Conservation (phyloP, 1,139 yeast genomes). For the Yamadazyma kanchanaburiensis region DNA sequence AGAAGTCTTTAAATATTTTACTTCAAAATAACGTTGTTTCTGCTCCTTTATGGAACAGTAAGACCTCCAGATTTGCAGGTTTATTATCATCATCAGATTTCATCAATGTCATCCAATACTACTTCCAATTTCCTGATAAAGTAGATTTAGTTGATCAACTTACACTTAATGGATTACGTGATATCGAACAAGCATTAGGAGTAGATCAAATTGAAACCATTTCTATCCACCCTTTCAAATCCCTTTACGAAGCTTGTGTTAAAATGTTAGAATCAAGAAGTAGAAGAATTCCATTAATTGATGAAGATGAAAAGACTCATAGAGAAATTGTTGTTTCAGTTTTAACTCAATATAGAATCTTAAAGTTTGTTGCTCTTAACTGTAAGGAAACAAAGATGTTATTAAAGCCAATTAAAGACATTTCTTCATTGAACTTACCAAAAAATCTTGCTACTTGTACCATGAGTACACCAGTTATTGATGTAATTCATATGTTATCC, state of each 20-base stretch:
- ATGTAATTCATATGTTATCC: constrained; percentile 81
- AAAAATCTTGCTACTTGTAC: constrained; percentile 72
- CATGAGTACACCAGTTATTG: constrained; percentile 91
- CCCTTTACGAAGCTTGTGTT: constrained; percentile 90
- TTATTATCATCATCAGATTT: constrained; percentile 89
- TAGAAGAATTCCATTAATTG: constrained; percentile 90
- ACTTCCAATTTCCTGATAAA: constrained; percentile 86
- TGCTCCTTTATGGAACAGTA: constrained; percentile 96
- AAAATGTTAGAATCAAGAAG: constrained; percentile 89
- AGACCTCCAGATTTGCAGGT: constrained; percentile 90
- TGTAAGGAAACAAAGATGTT: constrained; percentile 92
- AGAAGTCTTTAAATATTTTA: constrained; percentile 84
- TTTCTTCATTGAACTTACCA: constrained; percentile 59
- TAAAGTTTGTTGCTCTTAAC: constrained; percentile 92
- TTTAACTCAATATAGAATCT: constrained; percentile 91
- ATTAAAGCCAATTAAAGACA: constrained; percentile 67
- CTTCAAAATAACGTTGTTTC: constrained; percentile 92
- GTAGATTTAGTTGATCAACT: constrained; percentile 85
- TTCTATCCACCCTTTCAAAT: constrained; percentile 87
- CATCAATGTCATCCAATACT: constrained; percentile 92
- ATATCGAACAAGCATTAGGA: constrained; percentile 84
- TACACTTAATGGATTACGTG: constrained; percentile 80
- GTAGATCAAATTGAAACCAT: constrained; percentile 86
- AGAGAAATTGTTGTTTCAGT: constrained; percentile 94
- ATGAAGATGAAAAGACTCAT: constrained; percentile 88